Percentiles rank a stretch among this genome's conserved stretches.
Evolutionary conservation across 345 rosid species (phyloP).

Genomic region (Nasturtium officinale): DNA sequence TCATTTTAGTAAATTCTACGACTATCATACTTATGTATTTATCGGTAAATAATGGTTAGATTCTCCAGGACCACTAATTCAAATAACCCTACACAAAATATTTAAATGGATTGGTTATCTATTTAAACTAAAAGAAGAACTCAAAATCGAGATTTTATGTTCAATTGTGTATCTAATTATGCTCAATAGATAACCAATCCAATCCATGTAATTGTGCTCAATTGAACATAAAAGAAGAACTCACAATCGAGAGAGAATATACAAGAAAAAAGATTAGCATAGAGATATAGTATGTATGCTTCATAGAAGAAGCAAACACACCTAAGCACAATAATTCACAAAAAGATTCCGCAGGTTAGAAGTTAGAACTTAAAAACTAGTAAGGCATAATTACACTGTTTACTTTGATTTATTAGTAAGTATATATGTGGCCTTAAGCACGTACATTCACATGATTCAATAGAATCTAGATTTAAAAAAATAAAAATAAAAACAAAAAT

Average conservation of each 20-base stretch:
- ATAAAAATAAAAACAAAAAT: neutral
- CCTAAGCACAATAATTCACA: neutral
- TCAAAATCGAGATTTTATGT: neutral
- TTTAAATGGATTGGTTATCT: slow-evolving; percentile 16
- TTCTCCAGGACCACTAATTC: neutral
- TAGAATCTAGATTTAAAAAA: neutral
- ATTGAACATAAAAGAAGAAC: neutral
- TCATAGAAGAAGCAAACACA: slow-evolving; percentile 38
- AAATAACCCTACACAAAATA: neutral
- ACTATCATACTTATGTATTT: neutral
- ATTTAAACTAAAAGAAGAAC: neutral
- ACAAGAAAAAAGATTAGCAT: slow-evolving; percentile 16
- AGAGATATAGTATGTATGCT: slow-evolving; percentile 29
- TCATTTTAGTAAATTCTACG: neutral
- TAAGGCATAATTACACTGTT: slow-evolving; percentile 29
- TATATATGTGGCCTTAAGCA: neutral
- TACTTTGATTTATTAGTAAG: slow-evolving; percentile 1
- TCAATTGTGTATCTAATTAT: no score
- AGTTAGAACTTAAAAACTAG: slow-evolving; percentile 28
- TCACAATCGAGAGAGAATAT: neutral
- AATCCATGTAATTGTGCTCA: no score
- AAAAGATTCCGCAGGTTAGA: slow-evolving; percentile 24
- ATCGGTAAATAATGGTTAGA: neutral
- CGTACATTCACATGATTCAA: slow-evolving; percentile 6
- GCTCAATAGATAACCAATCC: no score